phyloP scores from a whole-genome alignment of 2,329 filamentous ascomycete genomes.

The Fusarium brevicatenulatum region DNA sequence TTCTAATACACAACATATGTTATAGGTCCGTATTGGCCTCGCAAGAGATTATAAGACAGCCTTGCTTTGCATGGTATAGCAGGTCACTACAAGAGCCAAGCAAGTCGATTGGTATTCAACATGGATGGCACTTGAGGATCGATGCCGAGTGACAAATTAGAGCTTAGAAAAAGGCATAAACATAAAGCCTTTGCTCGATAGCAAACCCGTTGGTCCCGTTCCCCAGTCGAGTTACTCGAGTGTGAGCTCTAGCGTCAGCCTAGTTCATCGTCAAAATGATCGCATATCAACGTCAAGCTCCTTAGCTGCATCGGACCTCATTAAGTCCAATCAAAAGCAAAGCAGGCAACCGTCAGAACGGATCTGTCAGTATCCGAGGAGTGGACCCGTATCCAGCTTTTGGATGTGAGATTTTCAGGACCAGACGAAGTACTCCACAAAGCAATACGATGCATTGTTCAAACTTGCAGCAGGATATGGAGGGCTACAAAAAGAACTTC shows the following conservation, averaged over 20 bases:
- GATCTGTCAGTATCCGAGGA: neutral
- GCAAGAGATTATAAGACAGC: too few species aligned
- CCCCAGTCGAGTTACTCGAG: neutral
- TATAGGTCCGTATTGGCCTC: neutral
- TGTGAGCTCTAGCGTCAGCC: neutral
- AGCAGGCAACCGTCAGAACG: neutral
- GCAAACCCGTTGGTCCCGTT: neutral
- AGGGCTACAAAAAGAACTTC: rapidly evolving
- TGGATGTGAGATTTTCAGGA: neutral
- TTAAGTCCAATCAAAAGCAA: neutral
- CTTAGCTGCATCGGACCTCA: rapidly evolving
- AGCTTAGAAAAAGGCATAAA: neutral
- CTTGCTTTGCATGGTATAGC: too few species aligned
- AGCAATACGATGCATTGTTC: neutral
- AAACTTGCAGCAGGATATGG: neutral
- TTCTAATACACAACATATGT: too few species aligned
- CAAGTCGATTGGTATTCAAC: rapidly evolving
- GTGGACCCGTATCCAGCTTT: neutral
- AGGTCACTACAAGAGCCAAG: too few species aligned
- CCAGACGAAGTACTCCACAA: neutral
- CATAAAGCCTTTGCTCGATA: neutral
- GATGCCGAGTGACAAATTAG: rapidly evolving
- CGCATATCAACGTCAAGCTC: slow-evolving; percentile 3
- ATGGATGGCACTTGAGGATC: neutral
- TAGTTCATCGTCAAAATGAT: neutral